Conservation (phyloP, 2,329 filamentous ascomycete genomes). For the Fonsecaea multimorphosa region DNA sequence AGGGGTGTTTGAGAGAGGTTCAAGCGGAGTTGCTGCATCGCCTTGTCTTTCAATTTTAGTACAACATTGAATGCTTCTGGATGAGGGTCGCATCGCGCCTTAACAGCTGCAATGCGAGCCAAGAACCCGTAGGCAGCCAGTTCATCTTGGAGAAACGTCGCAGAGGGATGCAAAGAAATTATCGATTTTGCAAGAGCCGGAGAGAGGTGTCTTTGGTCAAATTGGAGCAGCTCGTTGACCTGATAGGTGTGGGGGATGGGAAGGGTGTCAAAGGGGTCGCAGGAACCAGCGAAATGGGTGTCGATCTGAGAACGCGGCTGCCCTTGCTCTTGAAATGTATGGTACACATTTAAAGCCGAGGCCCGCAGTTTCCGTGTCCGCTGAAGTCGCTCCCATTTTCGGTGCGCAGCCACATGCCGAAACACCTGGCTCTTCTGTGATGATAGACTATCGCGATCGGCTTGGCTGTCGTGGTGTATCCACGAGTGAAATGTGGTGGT, state of each 20-base stretch:
- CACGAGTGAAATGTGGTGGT: slow-evolving; percentile 12
- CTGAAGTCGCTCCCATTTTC: slow-evolving; percentile 22
- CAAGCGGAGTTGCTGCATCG: slow-evolving; percentile 20
- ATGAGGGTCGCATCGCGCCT: slow-evolving; percentile 8
- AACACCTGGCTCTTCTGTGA: slow-evolving; percentile 22
- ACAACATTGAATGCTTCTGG: slow-evolving; percentile 8
- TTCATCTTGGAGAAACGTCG: slow-evolving; percentile 22
- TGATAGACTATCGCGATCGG: slow-evolving; percentile 11
- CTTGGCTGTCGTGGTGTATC: slow-evolving; percentile 21
- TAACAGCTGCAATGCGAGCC: slow-evolving; percentile 19
- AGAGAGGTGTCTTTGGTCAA: slow-evolving; percentile 10
- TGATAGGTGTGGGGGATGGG: slow-evolving; percentile 15
- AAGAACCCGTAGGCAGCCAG: slow-evolving; percentile 18
- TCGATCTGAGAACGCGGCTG: slow-evolving; percentile 5
- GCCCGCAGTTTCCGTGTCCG: slow-evolving; percentile 20
- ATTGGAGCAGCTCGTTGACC: slow-evolving; percentile 17
- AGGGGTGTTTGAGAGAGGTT: slow-evolving; percentile 4
- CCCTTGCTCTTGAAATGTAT: slow-evolving; percentile 11
- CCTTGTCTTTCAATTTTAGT: slow-evolving; percentile 22
- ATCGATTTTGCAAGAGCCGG: neutral
- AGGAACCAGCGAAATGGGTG: neutral
- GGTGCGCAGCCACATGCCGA: slow-evolving; percentile 24
- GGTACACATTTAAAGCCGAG: slow-evolving; percentile 9
- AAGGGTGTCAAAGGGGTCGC: slow-evolving; percentile 19
- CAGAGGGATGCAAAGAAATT: neutral